These are phyloP conservation scores for Dactylorhiza incarnata DNA, from an alignment of 106 monocot species.

Conservation along the genomic window DNA sequence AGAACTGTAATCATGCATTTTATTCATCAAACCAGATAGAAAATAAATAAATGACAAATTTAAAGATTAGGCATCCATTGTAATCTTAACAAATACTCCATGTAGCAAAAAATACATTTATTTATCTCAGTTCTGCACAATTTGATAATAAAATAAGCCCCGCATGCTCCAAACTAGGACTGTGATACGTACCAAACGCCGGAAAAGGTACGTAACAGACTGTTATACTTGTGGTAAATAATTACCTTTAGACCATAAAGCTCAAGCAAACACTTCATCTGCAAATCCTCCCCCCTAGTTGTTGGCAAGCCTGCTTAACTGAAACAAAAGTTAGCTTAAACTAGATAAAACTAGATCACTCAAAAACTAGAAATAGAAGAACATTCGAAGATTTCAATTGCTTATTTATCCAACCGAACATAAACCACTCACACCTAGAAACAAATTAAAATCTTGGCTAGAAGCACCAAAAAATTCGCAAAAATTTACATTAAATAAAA, in stretches of 20 bases:
- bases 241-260: slow-evolving; percentile 94
- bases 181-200: too few species aligned
- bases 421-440: neutral
- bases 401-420: neutral
- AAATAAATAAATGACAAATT: neutral
- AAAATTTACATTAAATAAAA: neutral
- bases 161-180: neutral
- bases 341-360: slow-evolving; percentile 7
- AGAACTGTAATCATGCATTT: neutral
- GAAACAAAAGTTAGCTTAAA: neutral
- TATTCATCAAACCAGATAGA: neutral
- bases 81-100: neutral
- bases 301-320: slow-evolving; percentile 63
- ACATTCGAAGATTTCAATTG: neutral
- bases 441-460: neutral
- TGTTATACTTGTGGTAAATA: neutral
- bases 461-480: neutral
- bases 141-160: neutral
- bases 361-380: neutral
- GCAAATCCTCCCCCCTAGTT: slow-evolving; percentile 85
- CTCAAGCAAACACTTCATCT: slow-evolving; percentile 95
- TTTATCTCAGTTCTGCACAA: neutral
- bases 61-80: neutral
- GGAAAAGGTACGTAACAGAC: too few species aligned
- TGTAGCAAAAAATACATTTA: neutral